These are phyloP conservation scores for Eudorina sp. DNA, from an alignment of 139 green algal species.

Conservation along the genomic window DNA sequence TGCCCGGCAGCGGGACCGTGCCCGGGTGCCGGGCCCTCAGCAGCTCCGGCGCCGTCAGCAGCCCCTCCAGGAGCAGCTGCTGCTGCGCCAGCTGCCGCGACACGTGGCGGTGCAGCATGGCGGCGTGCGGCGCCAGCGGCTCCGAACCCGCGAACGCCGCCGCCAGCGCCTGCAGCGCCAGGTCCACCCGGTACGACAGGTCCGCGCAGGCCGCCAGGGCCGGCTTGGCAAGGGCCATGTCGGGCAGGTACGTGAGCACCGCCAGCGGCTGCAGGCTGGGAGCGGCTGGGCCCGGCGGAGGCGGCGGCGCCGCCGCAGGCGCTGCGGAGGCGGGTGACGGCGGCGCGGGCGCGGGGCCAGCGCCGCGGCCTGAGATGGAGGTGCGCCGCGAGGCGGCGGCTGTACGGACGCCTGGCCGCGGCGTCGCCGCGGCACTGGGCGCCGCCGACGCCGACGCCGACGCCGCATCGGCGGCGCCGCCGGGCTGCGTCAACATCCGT, in stretches of 20 bases:
- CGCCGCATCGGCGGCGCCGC: not conserved
- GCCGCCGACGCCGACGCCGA: not conserved
- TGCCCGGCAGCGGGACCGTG: conserved; percentile 8
- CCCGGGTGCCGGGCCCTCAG: conserved; percentile 5
- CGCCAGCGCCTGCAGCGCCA: conserved; percentile 20
- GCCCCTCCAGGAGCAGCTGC: conserved; percentile 41
- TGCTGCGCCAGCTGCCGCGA: conserved; percentile 17
- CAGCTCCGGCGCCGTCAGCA: conserved; percentile 34
- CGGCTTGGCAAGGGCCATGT: conserved; percentile 24
- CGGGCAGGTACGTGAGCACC: conserved; percentile 14
- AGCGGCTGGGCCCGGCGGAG: not conserved
- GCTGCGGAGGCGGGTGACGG: not conserved
- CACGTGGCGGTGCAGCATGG: conserved; percentile 25
- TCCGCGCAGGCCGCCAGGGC: not conserved
- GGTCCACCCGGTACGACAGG: not conserved
- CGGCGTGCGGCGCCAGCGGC: conserved; percentile 15
- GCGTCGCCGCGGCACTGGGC: not conserved
- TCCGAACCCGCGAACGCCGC: not conserved
- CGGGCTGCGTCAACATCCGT: not conserved
- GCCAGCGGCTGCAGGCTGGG: conserved; percentile 16
- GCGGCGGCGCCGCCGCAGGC: not conserved
- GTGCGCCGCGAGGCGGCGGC: not conserved
- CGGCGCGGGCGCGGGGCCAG: not conserved
- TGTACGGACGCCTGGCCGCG: not conserved
- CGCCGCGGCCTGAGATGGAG: not conserved